Conservation (phyloP, 192 early-diverging fungal species). For the Dissophora globulifera region DNA sequence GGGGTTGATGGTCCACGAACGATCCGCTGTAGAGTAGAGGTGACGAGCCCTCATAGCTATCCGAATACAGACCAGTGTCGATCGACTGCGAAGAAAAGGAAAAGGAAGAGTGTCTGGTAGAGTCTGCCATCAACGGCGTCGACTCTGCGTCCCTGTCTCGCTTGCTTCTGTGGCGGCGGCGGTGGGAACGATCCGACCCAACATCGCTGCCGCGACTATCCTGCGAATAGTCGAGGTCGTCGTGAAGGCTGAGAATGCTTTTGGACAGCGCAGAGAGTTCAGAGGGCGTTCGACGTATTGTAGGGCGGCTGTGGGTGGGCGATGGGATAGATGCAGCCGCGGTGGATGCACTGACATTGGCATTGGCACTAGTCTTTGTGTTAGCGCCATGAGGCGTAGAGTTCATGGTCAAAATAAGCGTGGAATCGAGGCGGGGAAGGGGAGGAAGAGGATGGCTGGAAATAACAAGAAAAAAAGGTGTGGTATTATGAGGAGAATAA, state of each 20-base stretch:
- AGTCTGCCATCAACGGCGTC: conserved; percentile 6
- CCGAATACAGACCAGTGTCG: conserved; percentile 26
- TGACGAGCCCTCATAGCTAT: conserved; percentile 30
- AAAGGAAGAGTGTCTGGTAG: conserved; percentile 26
- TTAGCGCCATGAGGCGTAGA: conserved; percentile 4
- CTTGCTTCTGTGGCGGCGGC: conserved; percentile 4
- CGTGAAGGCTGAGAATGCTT: conserved; percentile 38
- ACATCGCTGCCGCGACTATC: conserved; percentile 8
- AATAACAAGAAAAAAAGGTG: background rate
- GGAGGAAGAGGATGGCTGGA: background rate
- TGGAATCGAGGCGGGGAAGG: too few relatives aligned
- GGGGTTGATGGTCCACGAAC: conserved; percentile 45
- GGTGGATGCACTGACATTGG: conserved; percentile 5
- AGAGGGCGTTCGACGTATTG: conserved; percentile 11
- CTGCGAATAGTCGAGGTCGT: conserved; percentile 16
- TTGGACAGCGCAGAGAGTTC: conserved; percentile 37
- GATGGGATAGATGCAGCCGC: background rate
- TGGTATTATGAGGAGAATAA: too few relatives aligned
- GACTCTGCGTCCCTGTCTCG: background rate
- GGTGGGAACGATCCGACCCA: conserved; percentile 14
- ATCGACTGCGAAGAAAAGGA: conserved; percentile 31
- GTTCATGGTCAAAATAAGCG: conserved; percentile 3
- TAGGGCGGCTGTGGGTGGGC: background rate
- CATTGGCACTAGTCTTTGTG: too few relatives aligned
- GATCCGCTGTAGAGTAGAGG: conserved; percentile 31